A percentile compares a stretch with the other conserved stretches of the same genome.
phyloP scores from a whole-genome alignment of 352 stramenopile genomes.

The Pythium periplocum region DNA sequence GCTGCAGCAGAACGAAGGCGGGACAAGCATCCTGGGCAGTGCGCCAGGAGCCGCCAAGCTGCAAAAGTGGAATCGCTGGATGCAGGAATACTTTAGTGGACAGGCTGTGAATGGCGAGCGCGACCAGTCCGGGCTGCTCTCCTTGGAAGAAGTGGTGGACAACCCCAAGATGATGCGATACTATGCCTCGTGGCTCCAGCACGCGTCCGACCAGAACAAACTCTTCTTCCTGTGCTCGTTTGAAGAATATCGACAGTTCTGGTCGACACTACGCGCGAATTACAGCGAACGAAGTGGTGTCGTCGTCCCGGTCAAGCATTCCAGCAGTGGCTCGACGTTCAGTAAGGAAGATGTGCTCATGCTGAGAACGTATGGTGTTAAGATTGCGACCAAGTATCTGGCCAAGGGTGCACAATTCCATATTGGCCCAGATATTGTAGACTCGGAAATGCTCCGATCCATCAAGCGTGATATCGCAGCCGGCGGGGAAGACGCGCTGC shows the following conservation, averaged over 20 bases:
- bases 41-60: constrained; percentile 54
- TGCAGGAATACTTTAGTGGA: constrained; percentile 27
- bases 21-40: constrained; percentile 13
- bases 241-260: constrained; percentile 36
- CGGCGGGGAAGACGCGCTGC: constrained; percentile 72
- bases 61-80: constrained; percentile 59
- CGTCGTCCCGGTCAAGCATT: constrained; percentile 1
- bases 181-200: constrained; percentile 32
- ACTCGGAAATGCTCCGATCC: constrained; percentile 48
- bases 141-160: constrained; percentile 34
- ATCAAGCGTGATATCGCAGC: constrained; percentile 78
- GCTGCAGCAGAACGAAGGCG: constrained; percentile 24
- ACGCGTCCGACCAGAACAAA: constrained; percentile 31
- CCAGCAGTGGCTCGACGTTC: constrained; percentile 28
- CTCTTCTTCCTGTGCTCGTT: constrained; percentile 40
- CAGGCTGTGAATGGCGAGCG: constrained; percentile 12
- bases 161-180: constrained; percentile 47
- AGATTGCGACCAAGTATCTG: constrained; percentile 85
- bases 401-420: constrained; percentile 74
- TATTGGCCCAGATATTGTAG: constrained; percentile 57
- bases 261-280: constrained; percentile 25
- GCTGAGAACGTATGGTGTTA: constrained; percentile 79
- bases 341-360: constrained; percentile 83
- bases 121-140: constrained; percentile 19
- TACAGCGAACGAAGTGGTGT: constrained; percentile 13